phyloP scores from a whole-genome alignment of 225 moss, liverwort and hornwort species.

The Lunularia cruciata region DNA sequence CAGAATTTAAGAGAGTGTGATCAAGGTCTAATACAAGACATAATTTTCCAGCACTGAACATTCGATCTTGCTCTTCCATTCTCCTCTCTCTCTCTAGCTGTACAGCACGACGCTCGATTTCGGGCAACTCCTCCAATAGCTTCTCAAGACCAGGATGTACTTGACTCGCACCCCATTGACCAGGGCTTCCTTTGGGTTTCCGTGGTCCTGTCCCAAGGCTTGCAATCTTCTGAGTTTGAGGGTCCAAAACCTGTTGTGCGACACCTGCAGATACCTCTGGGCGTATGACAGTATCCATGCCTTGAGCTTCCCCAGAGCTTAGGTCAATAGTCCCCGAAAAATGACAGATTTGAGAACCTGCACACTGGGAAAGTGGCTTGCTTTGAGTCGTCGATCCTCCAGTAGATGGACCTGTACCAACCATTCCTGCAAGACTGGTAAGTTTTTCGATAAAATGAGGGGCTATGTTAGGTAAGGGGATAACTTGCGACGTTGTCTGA shows the following conservation, averaged over 20 bases:
- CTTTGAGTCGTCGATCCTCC: conserved; percentile 10
- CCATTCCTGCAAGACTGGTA: conserved; percentile 12
- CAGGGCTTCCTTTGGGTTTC: conserved; percentile 71
- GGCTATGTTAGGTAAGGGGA: conserved; percentile 11
- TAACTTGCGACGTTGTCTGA: conserved; percentile 13
- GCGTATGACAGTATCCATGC: not conserved
- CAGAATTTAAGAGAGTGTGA: conserved; percentile 94
- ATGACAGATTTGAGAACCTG: conserved; percentile 8
- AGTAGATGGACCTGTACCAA: conserved; percentile 8
- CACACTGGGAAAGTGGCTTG: conserved; percentile 23
- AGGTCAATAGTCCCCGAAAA: not conserved
- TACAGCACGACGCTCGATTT: conserved; percentile 63
- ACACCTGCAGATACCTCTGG: conserved; percentile 2
- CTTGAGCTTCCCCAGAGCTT: conserved; percentile 11
- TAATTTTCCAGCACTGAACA: conserved; percentile 92
- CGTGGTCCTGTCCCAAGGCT: conserved; percentile 49
- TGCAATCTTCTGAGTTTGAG: conserved; percentile 26
- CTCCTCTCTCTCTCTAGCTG: conserved; percentile 87
- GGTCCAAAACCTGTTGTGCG: conserved; percentile 11
- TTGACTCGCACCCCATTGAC: conserved; percentile 89
- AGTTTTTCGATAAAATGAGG: conserved; percentile 30
- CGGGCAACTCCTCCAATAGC: conserved; percentile 65
- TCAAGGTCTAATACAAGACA: conserved; percentile 98
- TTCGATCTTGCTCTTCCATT: conserved; percentile 98
- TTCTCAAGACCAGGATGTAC: conserved; percentile 80